Conservation (phyloP, 805 yeast species). For the Starmerella floricola region DNA sequence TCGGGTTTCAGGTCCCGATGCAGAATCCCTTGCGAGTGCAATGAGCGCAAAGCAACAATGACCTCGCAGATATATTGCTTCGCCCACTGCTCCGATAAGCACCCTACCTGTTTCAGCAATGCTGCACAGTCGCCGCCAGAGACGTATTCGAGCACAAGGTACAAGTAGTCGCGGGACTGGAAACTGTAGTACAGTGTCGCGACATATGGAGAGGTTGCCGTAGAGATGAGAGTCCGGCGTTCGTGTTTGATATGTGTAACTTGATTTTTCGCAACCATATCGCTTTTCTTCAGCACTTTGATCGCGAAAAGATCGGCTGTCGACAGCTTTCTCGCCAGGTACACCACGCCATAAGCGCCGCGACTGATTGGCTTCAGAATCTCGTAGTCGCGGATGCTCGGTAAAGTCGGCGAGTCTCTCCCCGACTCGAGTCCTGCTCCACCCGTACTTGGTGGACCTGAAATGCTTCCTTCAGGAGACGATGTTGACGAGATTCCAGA, state of each 20-base stretch:
- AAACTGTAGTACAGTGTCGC: slow-evolving; percentile 80
- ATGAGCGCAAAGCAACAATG: slow-evolving; percentile 76
- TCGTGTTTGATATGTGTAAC: slow-evolving; percentile 89
- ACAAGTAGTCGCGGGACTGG: slow-evolving; percentile 75
- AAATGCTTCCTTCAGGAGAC: not conserved
- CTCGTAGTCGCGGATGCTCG: slow-evolving; percentile 79
- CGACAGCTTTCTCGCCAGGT: slow-evolving; percentile 62
- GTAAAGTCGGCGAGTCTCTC: slow-evolving; percentile 28
- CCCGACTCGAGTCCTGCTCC: not conserved
- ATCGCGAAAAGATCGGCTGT: slow-evolving; percentile 96
- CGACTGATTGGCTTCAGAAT: slow-evolving; percentile 85
- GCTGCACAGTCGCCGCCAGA: slow-evolving; percentile 96
- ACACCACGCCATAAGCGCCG: slow-evolving; percentile 97
- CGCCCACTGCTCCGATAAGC: slow-evolving; percentile 71
- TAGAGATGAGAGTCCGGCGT: slow-evolving; percentile 91
- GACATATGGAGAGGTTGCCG: slow-evolving; percentile 80
- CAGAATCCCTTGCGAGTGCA: slow-evolving; percentile 78
- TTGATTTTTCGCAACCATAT: slow-evolving; percentile 95
- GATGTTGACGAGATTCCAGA: slow-evolving; percentile 6
- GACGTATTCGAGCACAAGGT: slow-evolving; percentile 89
- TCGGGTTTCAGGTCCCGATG: slow-evolving; percentile 96
- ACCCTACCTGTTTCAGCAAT: slow-evolving; percentile 66
- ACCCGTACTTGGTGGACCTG: not conserved
- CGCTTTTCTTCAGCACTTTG: slow-evolving; percentile 79
- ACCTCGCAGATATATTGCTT: slow-evolving; percentile 79